Evolutionary conservation across 1,284 basidiomycete genomes (phyloP).

Genomic region (Erythrobasidium hasegawianum): DNA sequence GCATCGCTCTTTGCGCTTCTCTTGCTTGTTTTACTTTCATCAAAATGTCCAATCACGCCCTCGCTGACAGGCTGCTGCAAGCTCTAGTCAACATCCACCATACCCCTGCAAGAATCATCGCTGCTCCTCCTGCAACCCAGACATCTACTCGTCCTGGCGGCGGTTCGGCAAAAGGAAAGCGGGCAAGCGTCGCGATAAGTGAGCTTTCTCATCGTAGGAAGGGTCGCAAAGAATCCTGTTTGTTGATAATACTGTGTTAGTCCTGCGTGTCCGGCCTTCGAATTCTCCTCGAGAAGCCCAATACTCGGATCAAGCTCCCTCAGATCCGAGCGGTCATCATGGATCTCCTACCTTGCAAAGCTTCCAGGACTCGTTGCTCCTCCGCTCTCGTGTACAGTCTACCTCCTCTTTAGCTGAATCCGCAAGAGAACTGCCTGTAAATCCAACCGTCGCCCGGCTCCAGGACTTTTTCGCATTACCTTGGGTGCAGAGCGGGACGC

Average conservation of each 20-base stretch:
- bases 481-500: constrained; percentile 80
- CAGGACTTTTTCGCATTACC: constrained; percentile 70
- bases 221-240: not conserved
- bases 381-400: constrained; percentile 21
- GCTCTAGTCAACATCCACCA: constrained; percentile 32
- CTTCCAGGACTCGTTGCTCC: not conserved
- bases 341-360: not conserved
- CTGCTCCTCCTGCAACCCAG: constrained; percentile 30
- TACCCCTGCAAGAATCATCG: constrained; percentile 37
- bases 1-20: too few relatives aligned
- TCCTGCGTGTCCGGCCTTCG: constrained; percentile 32
- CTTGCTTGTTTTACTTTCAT: not conserved
- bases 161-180: constrained; percentile 20
- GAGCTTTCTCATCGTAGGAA: constrained; percentile 8
- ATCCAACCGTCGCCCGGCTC: constrained; percentile 16
- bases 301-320: not conserved
- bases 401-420: constrained; percentile 18
- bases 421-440: constrained; percentile 4
- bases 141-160: not conserved
- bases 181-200: constrained; percentile 44
- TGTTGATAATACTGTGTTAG: not conserved
- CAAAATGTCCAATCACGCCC: constrained; percentile 12
- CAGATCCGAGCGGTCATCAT: not conserved
- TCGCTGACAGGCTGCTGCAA: constrained; percentile 21
- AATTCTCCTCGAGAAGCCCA: not conserved